phyloP scores from a whole-genome alignment of 306 rosid genomes.

The Biancaea sappan region DNA sequence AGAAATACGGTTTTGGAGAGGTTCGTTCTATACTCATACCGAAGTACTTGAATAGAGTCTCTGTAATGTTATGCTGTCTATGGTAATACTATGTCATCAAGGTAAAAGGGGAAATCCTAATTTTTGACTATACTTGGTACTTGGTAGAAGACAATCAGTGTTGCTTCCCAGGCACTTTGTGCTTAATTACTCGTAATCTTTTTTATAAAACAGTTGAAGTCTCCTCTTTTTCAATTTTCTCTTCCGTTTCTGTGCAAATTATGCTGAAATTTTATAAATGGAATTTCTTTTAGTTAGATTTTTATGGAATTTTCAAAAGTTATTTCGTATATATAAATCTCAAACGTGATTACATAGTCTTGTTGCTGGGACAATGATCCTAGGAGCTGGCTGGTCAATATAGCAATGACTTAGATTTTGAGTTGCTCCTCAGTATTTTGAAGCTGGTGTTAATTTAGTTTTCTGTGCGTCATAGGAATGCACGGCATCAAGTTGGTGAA shows the following conservation, averaged over 20 bases:
- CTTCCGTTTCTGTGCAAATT: neutral
- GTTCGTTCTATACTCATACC: slow-evolving; percentile 33
- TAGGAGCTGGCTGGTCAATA: neutral
- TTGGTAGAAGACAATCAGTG: neutral
- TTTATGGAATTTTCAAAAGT: neutral
- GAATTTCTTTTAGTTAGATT: neutral
- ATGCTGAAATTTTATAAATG: neutral
- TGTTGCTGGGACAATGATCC: neutral
- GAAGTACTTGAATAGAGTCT: neutral
- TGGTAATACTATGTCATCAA: neutral
- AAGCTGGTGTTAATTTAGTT: neutral
- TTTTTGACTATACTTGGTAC: neutral
- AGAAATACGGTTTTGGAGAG: slow-evolving; percentile 71
- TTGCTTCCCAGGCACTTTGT: neutral
- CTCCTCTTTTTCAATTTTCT: neutral
- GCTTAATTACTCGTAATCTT: neutral
- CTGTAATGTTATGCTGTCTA: neutral
- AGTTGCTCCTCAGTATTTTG: neutral
- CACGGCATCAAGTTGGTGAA: neutral
- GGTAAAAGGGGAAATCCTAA: neutral
- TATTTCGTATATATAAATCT: neutral
- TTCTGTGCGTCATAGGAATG: neutral
- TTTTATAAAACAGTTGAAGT: neutral
- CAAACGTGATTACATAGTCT: neutral
- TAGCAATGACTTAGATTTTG: neutral